Evolutionary conservation across 176 grass and related monocot species (phyloP), one percentile per base, ranked within the genome.

Genomic region (Typha latifolia): DNA sequence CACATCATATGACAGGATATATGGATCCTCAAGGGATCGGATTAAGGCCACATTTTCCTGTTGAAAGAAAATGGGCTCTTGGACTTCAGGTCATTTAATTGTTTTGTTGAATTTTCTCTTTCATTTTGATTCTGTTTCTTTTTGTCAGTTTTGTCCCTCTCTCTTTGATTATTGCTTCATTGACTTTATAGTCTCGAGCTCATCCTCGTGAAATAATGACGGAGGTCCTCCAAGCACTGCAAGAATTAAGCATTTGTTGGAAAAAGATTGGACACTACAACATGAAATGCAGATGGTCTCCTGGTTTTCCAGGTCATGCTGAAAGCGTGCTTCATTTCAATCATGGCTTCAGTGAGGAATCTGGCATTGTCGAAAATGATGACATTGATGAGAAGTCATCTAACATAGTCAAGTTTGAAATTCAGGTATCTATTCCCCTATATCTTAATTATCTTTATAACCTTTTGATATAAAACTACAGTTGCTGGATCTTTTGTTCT

Each of bases 221-320:
- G 31, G 89, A 93, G 67, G 86, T 99, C 51, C 73, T 99, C 20
- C 93, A 91, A 82, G 81, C 89, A 80, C 81, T 99, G 64, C 81
- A 90, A 73, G 94, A 99, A 22, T 78, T 99, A 84, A 74, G 93
- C 71, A 86, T 90, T 74, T 83, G 51, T 74, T 99, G 94, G 94
- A 99, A 99, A 75, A 89, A 93, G 64, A 93, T 91, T 71, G 94
- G 89, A 3, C 89, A 90, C n/a, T 99, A 90, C 73, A 99, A 99
- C 73, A 87, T 99, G 89, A 99, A 99, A 70, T 99, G 94, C 77
- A 89, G 75, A 76, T 90, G 79, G 81, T 68, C 66, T 23, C 75
- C 70, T 22, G 80, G 68, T 48, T 74, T 71, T 69, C 59, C 85
- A 82, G 77, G 78, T 63, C 79, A 50, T 34, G 32, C 82, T 72